Base-by-base conservation (phyloP, 805 yeast genomes). In the Sugiyamaella lignohabitans region DNA sequence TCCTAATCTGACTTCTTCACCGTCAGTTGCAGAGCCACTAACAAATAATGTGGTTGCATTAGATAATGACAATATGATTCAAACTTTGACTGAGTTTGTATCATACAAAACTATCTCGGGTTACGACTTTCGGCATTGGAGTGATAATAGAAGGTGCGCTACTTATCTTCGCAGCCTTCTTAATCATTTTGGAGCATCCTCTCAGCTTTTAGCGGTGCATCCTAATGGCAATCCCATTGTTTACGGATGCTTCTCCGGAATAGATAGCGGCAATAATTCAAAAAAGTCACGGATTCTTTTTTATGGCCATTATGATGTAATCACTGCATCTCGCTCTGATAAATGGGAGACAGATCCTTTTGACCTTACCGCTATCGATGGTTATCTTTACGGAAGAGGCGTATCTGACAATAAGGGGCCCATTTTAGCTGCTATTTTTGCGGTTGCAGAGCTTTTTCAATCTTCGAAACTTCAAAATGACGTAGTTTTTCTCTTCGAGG, bases 251-350 rank as follows among this genome's bases (percentile, higher is more conserved):
- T 91, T 91, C 64, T 14, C 32, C 8, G 32, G 11, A 27, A 14
- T 14, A 8, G 32, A 27, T 8, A 47, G 50, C 18, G 65, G 68
- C 17, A 76, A 74, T 38, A 42, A 50, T 8, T 40, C 48, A 43
- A 52, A 56, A 8, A 50, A 34, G 30, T 18, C 37, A 27, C 50
- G 85, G 47, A 72, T 87, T 3, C 63, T 91, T 41, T 91, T 95
- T 84, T 91, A 91, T 64, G 98, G 96, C 1, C 98, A 91, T 69
- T 91, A 93, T 61, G 98, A 91, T 65, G 96, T 91, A 22, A 87
- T 91, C 36, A 85, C 84, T 49, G 94, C 94, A 0, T 76, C 77
- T 29, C 73, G 73, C 43, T 66, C 70, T 19, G 72, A 70, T 4
- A 71, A 71, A 24, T 91, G 98, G 97, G 62, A 70, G 5, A 76